Evolutionary conservation across 768 basidiomycete genomes (phyloP).

Genomic region (Boletus coccyginus): DNA sequence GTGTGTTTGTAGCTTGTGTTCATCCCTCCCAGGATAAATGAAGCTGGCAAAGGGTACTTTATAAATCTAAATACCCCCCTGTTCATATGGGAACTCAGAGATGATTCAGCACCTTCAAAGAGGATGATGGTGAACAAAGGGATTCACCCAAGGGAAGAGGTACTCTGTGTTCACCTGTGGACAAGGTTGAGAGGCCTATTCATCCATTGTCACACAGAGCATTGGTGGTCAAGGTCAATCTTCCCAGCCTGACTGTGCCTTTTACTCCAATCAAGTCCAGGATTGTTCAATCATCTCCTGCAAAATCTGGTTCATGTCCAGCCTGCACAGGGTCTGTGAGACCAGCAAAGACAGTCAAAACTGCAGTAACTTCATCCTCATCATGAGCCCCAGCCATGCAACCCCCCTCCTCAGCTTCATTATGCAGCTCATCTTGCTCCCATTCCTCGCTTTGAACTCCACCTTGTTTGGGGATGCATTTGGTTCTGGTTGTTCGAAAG

Average conservation of each 20-base stretch:
- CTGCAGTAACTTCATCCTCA: too few species aligned
- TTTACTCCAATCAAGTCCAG: slow-evolving; percentile 45
- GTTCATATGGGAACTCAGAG: too few species aligned
- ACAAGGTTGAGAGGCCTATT: slow-evolving; percentile 57
- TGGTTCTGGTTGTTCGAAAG: slow-evolving; percentile 30
- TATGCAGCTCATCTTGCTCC: slow-evolving; percentile 46
- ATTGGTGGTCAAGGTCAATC: slow-evolving; percentile 43
- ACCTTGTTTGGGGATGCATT: slow-evolving; percentile 31
- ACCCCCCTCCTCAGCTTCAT: slow-evolving; percentile 65
- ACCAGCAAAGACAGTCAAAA: slow-evolving; percentile 54
- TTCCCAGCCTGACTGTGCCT: slow-evolving; percentile 42
- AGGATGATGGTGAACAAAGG: too few species aligned
- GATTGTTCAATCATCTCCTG: slow-evolving; percentile 27
- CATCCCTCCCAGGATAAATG: too few species aligned
- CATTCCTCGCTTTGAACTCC: slow-evolving; percentile 30
- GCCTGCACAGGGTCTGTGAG: slow-evolving; percentile 46
- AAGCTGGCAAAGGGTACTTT: too few species aligned
- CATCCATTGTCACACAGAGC: slow-evolving; percentile 71
- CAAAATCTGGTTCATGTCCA: slow-evolving; percentile 37
- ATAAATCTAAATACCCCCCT: too few species aligned
- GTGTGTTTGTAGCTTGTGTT: too few species aligned
- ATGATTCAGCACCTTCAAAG: too few species aligned
- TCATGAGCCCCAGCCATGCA: slow-evolving; percentile 46
- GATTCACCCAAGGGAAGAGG: slow-evolving; percentile 33
- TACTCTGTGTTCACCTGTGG: slow-evolving; percentile 30